Base-by-base conservation (phyloP, 306 rosid genomes). In the Sphenostylis stenocarpa region DNA sequence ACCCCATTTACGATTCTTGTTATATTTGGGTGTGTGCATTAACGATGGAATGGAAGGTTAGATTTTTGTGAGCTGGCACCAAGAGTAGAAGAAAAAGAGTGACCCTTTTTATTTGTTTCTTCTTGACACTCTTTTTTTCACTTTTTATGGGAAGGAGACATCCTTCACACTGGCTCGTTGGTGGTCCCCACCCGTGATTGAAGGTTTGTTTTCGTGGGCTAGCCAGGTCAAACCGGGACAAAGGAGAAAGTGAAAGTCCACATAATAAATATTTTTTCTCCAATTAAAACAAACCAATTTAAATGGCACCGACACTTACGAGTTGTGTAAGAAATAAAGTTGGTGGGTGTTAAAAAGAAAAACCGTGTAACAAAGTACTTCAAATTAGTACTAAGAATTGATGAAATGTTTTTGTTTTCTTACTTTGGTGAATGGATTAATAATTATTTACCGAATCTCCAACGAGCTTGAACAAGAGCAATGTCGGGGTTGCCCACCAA, bases 381-480 rank as follows among this genome's bases (percentile, higher is more conserved):
- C 28, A 43, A 15, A n/a, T n/a, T n/a, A n/a, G 2, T 0, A 21
- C 2, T 61, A 20, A 9, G 53, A 1, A 49, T 49, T 2, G 9
- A n/a, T 23, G 14, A 29, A 34, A 31, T 36, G 34, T 5, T 26
- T 26, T 26, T 26, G 1, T 26, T 26, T 26, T 26, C 2, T 17
- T 4, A 13, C 16, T 13, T 4, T 10, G 41, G 20, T 4, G 34
- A 31, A 4, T 31, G 34, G 34, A 4, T 58, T 2, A 29, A 6
- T 23, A 3, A 16, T 14, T 11, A 7, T 4, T 76, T 91, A 96
- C 99, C 99, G 56, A 96, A 96, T 92, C 94, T 87, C 99, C 99
- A 96, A 20, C 99, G 99, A 70, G 90, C 98, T 86, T 96, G 99
- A 84, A 92, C 94, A 68, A 96, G 71, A 28, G 99, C 99, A 70